Conservation (phyloP, 2,329 filamentous ascomycete species). For the Trichoderma cornu-damae region DNA sequence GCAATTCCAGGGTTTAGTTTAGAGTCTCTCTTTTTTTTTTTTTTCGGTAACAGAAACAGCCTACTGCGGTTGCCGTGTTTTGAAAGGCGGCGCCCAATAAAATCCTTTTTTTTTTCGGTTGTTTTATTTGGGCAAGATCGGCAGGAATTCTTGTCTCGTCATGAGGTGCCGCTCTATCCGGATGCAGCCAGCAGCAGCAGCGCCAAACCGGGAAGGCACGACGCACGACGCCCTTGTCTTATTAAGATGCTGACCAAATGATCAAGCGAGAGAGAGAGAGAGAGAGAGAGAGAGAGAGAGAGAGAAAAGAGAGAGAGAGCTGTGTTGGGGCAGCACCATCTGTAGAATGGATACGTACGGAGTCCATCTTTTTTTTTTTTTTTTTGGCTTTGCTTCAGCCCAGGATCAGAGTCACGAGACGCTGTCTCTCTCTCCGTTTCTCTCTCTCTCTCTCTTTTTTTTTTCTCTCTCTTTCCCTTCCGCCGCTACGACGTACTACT, state of each 20-base stretch:
- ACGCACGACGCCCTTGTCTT: constrained; percentile 10
- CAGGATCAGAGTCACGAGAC: neutral
- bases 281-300: no score
- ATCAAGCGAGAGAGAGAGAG: neutral
- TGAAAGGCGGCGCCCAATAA: neutral
- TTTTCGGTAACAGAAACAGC: neutral
- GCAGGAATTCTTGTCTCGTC: constrained; percentile 4
- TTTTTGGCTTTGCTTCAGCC: neutral
- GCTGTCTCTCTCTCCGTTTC: no score
- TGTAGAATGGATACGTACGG: neutral
- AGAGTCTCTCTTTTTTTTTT: neutral
- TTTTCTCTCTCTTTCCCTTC: neutral
- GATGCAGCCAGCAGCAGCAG: constrained; percentile 14
- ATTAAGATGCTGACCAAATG: constrained; percentile 8
- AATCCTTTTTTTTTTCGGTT: no score
- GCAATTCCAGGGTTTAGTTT: neutral
- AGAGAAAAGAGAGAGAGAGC: no score
- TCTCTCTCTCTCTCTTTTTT: no score
- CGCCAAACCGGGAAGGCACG: constrained; percentile 7
- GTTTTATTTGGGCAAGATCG: constrained; percentile 15
- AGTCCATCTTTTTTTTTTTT: neutral
- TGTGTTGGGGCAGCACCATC: no score
- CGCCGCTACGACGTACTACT: neutral
- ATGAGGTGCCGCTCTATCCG: constrained; percentile 18
- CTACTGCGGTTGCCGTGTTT: neutral